Evolutionary conservation across 768 basidiomycete genomes (phyloP), one percentile per base, ranked within the genome.

Genomic region (Termitomyces sp.): DNA sequence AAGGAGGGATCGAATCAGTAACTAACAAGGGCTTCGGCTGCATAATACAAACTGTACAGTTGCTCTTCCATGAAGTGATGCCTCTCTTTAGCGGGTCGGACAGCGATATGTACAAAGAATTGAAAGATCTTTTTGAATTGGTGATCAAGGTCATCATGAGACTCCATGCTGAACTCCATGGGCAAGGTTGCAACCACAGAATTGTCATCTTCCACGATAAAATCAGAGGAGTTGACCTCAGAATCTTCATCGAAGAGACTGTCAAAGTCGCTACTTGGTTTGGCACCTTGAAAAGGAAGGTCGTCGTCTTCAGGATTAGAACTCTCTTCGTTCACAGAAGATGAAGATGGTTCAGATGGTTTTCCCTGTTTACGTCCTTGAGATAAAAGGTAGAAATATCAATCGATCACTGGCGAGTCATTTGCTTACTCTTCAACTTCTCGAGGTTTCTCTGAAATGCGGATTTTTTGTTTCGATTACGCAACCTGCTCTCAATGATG

Each of bases 81-180:
- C 20, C 91, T 77, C 48, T 85, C 76, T 3, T 69, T 70, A 18
- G 76, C 69, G 6, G 82, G 77, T 34, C 76, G 82, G 33, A 91
- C 85, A 39, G 89, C 88, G 44, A 95, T 74, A 63, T 94, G 86
- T 13, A 94, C 89, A 62, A 94, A 90, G 31, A 94, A 81, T 67
- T 96, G 93, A 63, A 91, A 93, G 46, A 94, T 79, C 41, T 89
- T 86, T 73, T 93, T 94, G 81, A 93, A 93, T 61, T 93, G 89
- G 61, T 88, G 82, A 15, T 81, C 74, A 20, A 89, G 76, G 65
- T 91, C 88, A 67, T 93, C 85, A 68, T 89, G 87, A 1, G 86
- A 78, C 56, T 81, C 81, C 85, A 90, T 86, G 70, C 91, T 93
- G 73, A 92, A 96, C 65, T 88, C 83, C 54, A 78, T 77, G 9